A percentile compares a stretch with the other conserved stretches of the same genome.
These are phyloP conservation scores for Fusarium sacchari DNA, from an alignment of 2,329 filamentous ascomycete genomes.

Conservation along the genomic window DNA sequence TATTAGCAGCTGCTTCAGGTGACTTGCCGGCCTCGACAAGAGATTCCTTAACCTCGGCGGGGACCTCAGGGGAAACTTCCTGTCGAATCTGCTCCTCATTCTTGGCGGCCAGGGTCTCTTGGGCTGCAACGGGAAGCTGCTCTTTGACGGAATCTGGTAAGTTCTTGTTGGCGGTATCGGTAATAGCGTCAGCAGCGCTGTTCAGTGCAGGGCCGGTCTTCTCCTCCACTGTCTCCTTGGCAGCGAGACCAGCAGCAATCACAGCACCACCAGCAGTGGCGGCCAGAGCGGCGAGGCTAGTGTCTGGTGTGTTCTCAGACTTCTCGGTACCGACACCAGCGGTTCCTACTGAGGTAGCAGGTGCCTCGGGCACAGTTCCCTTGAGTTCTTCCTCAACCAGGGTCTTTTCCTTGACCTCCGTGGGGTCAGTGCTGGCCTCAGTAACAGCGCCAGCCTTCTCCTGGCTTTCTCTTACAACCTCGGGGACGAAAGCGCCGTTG, in stretches of 20 bases:
- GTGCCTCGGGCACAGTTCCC: slow-evolving; percentile 70
- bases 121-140: slow-evolving; percentile 59
- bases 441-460: slow-evolving; percentile 69
- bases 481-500: slow-evolving; percentile 51
- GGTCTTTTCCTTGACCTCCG: slow-evolving; percentile 77
- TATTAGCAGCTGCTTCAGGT: slow-evolving; percentile 77
- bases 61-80: slow-evolving; percentile 62
- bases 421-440: slow-evolving; percentile 73
- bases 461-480: slow-evolving; percentile 77
- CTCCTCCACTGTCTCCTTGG: slow-evolving; percentile 50
- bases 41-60: slow-evolving; percentile 66
- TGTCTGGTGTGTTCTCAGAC: slow-evolving; percentile 55
- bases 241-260: slow-evolving; percentile 46
- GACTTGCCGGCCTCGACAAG: slow-evolving; percentile 66
- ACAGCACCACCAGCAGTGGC: slow-evolving; percentile 48
- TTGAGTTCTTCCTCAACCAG: slow-evolving; percentile 76
- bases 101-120: slow-evolving; percentile 58
- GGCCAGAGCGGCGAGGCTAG: slow-evolving; percentile 53
- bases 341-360: slow-evolving; percentile 66
- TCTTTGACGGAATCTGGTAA: slow-evolving; percentile 66
- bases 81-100: slow-evolving; percentile 55
- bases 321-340: slow-evolving; percentile 64
- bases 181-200: slow-evolving; percentile 49
- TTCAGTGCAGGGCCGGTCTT: slow-evolving; percentile 52
- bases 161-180: slow-evolving; percentile 56